These are phyloP conservation scores for Botrytis deweyae DNA, from an alignment of 2,329 filamentous ascomycete species.

Conservation along the genomic window DNA sequence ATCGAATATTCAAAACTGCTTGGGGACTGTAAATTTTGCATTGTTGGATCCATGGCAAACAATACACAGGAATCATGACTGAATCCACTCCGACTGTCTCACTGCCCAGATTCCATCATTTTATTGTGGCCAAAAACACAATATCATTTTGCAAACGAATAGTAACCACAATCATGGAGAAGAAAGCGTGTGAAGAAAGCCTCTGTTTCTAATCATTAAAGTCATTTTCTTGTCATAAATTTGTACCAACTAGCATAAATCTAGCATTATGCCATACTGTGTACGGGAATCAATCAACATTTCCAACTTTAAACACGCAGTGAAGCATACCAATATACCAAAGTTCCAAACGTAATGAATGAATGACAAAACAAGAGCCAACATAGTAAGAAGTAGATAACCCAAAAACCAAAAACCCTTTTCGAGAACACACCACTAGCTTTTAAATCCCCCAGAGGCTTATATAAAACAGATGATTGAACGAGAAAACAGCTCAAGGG, in stretches of 20 bases:
- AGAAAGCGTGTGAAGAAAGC: neutral
- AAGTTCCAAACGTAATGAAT: neutral
- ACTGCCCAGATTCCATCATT: neutral
- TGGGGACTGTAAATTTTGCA: neutral
- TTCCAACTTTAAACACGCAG: neutral
- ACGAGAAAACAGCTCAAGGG: neutral
- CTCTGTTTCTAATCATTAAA: neutral
- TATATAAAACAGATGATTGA: neutral
- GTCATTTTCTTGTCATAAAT: neutral
- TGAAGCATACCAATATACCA: slow-evolving; percentile 5
- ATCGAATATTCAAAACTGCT: neutral
- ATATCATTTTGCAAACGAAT: neutral
- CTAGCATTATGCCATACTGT: neutral
- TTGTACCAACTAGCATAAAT: neutral
- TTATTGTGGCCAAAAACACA: neutral
- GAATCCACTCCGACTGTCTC: neutral
- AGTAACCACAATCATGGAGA: neutral
- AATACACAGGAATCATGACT: neutral
- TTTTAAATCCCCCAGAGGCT: neutral
- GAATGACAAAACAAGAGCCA: neutral
- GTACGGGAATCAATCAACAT: neutral
- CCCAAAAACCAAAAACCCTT: neutral
- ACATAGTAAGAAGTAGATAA: neutral
- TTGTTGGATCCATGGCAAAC: neutral
- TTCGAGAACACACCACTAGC: neutral